These are phyloP conservation scores for Elsinoe ampelina DNA, from an alignment of 2,329 filamentous ascomycete genomes.

Conservation along the genomic window DNA sequence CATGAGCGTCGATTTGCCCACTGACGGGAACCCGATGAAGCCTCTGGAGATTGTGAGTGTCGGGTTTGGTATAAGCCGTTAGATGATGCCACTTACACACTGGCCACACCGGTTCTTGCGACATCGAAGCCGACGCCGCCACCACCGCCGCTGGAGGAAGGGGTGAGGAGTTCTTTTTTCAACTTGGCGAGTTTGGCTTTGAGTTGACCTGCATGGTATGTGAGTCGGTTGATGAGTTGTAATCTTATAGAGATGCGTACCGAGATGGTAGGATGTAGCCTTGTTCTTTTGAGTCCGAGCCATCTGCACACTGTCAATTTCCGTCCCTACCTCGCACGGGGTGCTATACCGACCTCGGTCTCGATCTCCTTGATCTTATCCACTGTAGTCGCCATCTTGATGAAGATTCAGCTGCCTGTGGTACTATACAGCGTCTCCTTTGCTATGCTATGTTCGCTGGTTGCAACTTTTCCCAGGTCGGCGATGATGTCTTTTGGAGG, in stretches of 20 bases:
- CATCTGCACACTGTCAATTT: conserved; percentile 53
- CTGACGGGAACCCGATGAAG: conserved; percentile 96
- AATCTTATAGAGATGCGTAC: conserved; percentile 29
- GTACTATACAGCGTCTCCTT: not conserved
- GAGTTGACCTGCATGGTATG: conserved; percentile 53
- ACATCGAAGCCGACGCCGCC: conserved; percentile 92
- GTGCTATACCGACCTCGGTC: conserved; percentile 61
- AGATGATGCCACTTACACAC: conserved; percentile 48
- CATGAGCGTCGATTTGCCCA: conserved; percentile 98
- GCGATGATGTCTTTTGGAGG: conserved; percentile 11
- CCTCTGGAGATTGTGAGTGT: conserved; percentile 38
- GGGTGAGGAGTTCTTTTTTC: conserved; percentile 89
- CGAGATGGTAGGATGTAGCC: conserved; percentile 84
- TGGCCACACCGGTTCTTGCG: conserved; percentile 91
- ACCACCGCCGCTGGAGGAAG: conserved; percentile 67
- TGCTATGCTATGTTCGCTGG: not conserved
- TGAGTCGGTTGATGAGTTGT: too few species aligned
- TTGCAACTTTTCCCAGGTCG: not conserved
- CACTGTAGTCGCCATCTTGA: conserved; percentile 88
- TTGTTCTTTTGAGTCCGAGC: conserved; percentile 96
- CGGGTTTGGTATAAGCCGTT: not conserved
- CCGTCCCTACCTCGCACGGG: conserved; percentile 16
- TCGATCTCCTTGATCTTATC: conserved; percentile 99
- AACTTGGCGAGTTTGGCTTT: conserved; percentile 98
- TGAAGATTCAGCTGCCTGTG: not conserved